Evolutionary conservation across 129 eudicot genomes (phyloP), one percentile per base, ranked within the genome.

Genomic region (Mikania micrantha): DNA sequence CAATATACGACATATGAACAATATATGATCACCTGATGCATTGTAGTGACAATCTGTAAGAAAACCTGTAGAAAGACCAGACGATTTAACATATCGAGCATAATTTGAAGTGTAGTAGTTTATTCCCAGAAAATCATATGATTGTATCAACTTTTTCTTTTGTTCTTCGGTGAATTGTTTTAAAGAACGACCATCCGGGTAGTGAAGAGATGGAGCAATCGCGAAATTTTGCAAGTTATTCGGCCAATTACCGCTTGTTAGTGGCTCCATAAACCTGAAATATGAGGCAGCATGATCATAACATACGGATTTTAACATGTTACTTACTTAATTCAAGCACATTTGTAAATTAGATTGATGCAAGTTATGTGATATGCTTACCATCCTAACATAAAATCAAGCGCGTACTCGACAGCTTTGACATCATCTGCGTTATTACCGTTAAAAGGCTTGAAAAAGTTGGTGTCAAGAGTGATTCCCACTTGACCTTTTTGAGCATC

Each of bases 81-180:
- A n/a, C 40, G 59, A 29, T 19, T 68, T 35, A n/a, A 44, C 40
- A 70, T 66, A 22, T 42, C 19, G 40, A 0, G 73, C 88, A 53
- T 66, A 88, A 35, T 17, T 50, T 3, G 88, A 53, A 2, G 72
- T 56, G 68, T 88, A 88, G 73, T 88, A 88, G 47, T 85, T 85
- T 40, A 88, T 38, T 66, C 91, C 92, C 11, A 85, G 28, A 76
- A 80, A 88, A 75, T 85, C 91, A 58, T 74, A 82, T 16, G 89
- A 88, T 4, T 44, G 15, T 70, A 74, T 62, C 83, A 80, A 59
- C 58, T 66, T 74, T 21, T 35, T 11, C 66, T 62, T 74, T 52
- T 75, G 45, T 22, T 35, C 54, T 8, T 4, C 19, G 0, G 69
- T 32, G 47, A 75, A 75, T 8, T 35, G 27, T 0, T 54, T 69